Conservation (phyloP, 306 rosid species). For the Prunus kanzakura region DNA sequence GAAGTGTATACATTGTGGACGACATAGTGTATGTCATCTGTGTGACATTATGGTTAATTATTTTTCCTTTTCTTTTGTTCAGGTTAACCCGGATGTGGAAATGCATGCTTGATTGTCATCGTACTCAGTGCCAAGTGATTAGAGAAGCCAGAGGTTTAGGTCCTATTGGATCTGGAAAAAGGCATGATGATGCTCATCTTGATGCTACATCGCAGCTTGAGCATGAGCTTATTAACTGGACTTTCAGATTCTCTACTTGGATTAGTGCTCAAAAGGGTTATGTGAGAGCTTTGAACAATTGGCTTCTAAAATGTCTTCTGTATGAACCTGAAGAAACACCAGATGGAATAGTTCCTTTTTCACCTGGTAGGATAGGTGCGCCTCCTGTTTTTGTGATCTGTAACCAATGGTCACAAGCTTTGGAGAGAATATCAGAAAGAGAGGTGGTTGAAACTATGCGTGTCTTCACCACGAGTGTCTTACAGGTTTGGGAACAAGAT, state of each 20-base stretch:
- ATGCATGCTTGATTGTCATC: conserved; percentile 95
- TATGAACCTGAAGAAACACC: conserved; percentile 89
- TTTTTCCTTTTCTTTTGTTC: conserved; percentile 24
- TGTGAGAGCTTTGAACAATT: conserved; percentile 80
- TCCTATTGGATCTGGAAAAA: conserved; percentile 73
- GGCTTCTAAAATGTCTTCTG: conserved; percentile 80
- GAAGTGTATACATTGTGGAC: background rate
- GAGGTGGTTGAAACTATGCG: conserved; percentile 88
- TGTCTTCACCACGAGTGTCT: conserved; percentile 64
- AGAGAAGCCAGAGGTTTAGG: conserved; percentile 88
- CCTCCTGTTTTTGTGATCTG: conserved; percentile 90
- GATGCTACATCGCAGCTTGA: conserved; percentile 70
- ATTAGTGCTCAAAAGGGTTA: conserved; percentile 82
- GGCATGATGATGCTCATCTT: conserved; percentile 56
- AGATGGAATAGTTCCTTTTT: conserved; percentile 87
- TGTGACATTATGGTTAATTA: background rate
- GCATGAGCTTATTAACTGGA: conserved; percentile 90
- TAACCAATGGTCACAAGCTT: conserved; percentile 92
- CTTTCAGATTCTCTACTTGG: conserved; percentile 79
- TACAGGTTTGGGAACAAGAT: conserved; percentile 87
- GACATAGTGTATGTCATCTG: background rate
- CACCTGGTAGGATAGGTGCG: conserved; percentile 92
- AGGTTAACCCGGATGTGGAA: conserved; percentile 94
- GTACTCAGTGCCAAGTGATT: conserved; percentile 66
- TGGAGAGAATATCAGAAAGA: conserved; percentile 84